Evolutionary conservation across 2,329 filamentous ascomycete species (phyloP), one percentile per base, ranked within the genome.

Genomic region (Penicillium nordicum): DNA sequence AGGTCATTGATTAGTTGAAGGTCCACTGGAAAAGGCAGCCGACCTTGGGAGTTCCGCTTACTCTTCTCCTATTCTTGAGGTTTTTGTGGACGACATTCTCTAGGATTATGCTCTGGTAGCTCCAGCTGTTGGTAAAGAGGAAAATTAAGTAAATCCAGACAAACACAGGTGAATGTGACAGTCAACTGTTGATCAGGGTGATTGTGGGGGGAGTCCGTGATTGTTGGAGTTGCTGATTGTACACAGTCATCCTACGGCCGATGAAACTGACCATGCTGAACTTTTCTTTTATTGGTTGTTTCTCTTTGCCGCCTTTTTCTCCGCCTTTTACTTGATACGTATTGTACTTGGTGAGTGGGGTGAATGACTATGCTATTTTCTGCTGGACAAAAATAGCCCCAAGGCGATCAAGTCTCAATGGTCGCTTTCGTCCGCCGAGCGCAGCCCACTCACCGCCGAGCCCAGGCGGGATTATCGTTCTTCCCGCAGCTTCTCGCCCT

Each of bases 61-160:
- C 87, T 90, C 87, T 83, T 90, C 87, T 69, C 87, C 88, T 73
- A 89, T 77, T 63, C 87, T 83, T 61, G 86, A 83, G 63, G 85
- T 84, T 76, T 88, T 89, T 55, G 80, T 84, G 23, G 79, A 80
- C 23, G 85, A 78, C 80, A 82, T 82, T 82, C 34, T 43, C 42
- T 14, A 12, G 10, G 25, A 30, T 18, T 36, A 29, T 23, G n/a
- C 30, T 43, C 18, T 16, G 21, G 12, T 38, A 30, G 16, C 11
- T 21, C 9, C n/a, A 38, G 10, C 16, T 34, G 21, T 16, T 18
- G 43, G 6, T 12, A 23, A 48, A 23, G 8, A n/a, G 18, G 2
- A 11, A 16, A 48, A 47, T 6, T 11, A 1, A 45, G 25, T 5
- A 50, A 10, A 16, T 12, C 32, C 38, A 45, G 42, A 25, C 27